phyloP scores from a whole-genome alignment of 83 land plant genomes.

The Picea mariana region DNA sequence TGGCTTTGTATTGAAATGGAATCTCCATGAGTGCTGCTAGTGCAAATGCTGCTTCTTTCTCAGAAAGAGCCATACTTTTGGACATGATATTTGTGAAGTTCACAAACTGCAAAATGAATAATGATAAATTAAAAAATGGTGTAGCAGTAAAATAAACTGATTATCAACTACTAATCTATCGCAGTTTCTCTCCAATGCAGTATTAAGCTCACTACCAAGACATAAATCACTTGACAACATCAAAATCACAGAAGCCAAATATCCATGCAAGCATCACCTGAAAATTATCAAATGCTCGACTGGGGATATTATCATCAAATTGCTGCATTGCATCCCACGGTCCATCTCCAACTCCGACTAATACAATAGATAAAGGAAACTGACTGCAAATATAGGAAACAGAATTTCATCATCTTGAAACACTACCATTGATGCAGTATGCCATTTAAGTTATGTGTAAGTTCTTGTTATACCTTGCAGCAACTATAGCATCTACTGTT shows the following conservation, averaged over 20 bases:
- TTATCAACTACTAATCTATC: not conserved
- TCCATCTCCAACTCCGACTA: slow-evolving; percentile 85
- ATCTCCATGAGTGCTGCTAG: slow-evolving; percentile 79
- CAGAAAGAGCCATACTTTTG: slow-evolving; percentile 12
- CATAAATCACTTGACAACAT: no score
- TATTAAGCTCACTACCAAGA: no score
- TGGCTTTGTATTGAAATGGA: slow-evolving; percentile 63
- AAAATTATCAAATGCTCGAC: slow-evolving; percentile 74
- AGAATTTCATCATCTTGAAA: not conserved
- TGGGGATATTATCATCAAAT: slow-evolving; percentile 76
- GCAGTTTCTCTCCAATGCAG: not conserved
- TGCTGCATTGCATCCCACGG: slow-evolving; percentile 76
- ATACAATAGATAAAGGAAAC: slow-evolving; percentile 68
- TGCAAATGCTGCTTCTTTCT: slow-evolving; percentile 71
- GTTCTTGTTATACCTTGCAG: slow-evolving; percentile 59
- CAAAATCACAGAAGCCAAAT: not conserved
- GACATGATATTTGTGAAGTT: slow-evolving; percentile 67
- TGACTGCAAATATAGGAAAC: slow-evolving; percentile 25
- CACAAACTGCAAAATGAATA: slow-evolving; percentile 49
- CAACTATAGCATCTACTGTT: slow-evolving; percentile 72
- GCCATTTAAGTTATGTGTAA: not conserved
- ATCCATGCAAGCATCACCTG: slow-evolving; percentile 39
- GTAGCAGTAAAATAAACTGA: not conserved
- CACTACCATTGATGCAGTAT: not conserved
- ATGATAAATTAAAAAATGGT: not conserved